phyloP scores from a whole-genome alignment of 2,329 filamentous ascomycete species.

The Colletotrichum spinosum region DNA sequence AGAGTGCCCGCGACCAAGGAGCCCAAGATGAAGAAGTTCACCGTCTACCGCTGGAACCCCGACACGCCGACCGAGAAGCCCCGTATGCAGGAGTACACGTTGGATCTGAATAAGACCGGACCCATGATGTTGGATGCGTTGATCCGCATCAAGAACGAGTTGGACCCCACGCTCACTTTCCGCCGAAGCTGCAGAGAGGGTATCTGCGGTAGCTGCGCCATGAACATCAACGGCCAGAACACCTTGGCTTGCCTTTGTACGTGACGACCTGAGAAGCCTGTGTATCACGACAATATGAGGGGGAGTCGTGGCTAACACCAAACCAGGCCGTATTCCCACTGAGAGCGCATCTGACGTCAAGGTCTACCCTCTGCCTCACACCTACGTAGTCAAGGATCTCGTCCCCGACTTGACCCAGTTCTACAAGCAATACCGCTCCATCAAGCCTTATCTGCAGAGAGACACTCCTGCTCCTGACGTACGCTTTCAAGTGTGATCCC shows the following conservation, averaged over 20 bases:
- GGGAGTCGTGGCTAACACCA: slow-evolving; percentile 43
- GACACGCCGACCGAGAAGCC: slow-evolving; percentile 94
- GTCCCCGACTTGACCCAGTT: slow-evolving; percentile 98
- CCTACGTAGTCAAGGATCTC: slow-evolving; percentile 98
- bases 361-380: slow-evolving; percentile 98
- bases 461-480: slow-evolving; percentile 87
- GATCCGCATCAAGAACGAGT: slow-evolving; percentile 98
- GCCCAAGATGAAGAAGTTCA: slow-evolving; percentile 89
- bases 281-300: background rate
- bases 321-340: slow-evolving; percentile 87
- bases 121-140: slow-evolving; percentile 98
- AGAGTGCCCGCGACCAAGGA: slow-evolving; percentile 69
- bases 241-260: slow-evolving; percentile 97
- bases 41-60: slow-evolving; percentile 99
- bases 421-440: slow-evolving; percentile 99
- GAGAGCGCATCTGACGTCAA: slow-evolving; percentile 85
- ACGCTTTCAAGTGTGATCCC: slow-evolving; percentile 52
- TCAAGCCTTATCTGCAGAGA: slow-evolving; percentile 97
- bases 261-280: slow-evolving; percentile 49
- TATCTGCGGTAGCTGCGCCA: slow-evolving; percentile 98
- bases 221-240: slow-evolving; percentile 99
- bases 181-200: slow-evolving; percentile 96
- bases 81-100: slow-evolving; percentile 91
- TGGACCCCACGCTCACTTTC: slow-evolving; percentile 97
- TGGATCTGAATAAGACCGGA: slow-evolving; percentile 98